Evolutionary conservation across 345 rosid genomes (phyloP).

Genomic region (Brassica napus): Da-Ae NC_063444.1:8457001-8457500

Average conservation of each 20-base stretch:
- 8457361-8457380: conserved; percentile 18
- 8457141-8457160: no score
- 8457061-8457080: no score
- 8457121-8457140: no score
- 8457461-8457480: not conserved
- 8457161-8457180: no score
- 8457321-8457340: not conserved
- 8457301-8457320: not conserved
- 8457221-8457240: not conserved
- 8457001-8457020: not conserved
- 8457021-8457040: not conserved
- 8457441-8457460: not conserved
- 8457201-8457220: no score
- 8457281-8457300: not conserved
- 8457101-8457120: no score
- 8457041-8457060: not conserved
- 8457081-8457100: no score
- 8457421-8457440: conserved; percentile 8
- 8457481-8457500: conserved; percentile 38
- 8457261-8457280: no score
- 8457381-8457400: not conserved
- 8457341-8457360: not conserved
- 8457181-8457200: no score
- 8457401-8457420: not conserved
- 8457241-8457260: no score